Percentiles rank a stretch among this genome's conserved stretches.
Evolutionary conservation across 2,329 filamentous ascomycete genomes (phyloP).

Genomic region (Didymellaceae sp.): DNA sequence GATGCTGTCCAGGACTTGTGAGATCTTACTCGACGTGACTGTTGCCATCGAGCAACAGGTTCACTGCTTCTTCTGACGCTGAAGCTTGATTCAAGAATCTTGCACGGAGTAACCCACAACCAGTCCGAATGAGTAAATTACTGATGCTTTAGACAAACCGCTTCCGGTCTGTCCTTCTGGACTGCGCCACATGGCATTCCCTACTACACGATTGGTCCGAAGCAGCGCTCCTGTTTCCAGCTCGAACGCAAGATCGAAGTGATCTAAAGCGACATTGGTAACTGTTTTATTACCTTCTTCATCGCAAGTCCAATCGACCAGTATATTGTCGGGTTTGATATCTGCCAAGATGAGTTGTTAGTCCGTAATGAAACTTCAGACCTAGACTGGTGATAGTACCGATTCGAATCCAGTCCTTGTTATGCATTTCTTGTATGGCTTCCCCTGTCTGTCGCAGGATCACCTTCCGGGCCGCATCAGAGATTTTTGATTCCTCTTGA

Average conservation of each 20-base stretch:
- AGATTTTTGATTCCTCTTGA: not conserved
- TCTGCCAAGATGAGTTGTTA: not conserved
- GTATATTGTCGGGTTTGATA: not conserved
- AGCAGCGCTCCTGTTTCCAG: slow-evolving; percentile 23
- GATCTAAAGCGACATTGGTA: not conserved
- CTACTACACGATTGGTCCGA: slow-evolving; percentile 39
- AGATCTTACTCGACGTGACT: no score
- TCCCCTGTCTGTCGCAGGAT: not conserved
- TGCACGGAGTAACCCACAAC: slow-evolving; percentile 38
- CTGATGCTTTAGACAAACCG: slow-evolving; percentile 45
- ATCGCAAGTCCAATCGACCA: not conserved
- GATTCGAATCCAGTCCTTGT: not conserved
- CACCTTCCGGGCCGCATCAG: not conserved
- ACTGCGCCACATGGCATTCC: slow-evolving; percentile 52
- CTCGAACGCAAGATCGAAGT: not conserved
- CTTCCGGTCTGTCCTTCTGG: slow-evolving; percentile 48
- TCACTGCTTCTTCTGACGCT: no score
- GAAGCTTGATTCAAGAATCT: not conserved
- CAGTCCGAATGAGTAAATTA: slow-evolving; percentile 50
- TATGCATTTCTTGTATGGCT: not conserved
- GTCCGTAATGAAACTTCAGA: not conserved
- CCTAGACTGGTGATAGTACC: not conserved
- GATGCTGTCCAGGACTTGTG: no score
- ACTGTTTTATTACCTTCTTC: not conserved
- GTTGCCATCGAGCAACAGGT: not conserved